Base-by-base conservation (phyloP, 305 asterid species). In the Fraxinus sp. region DNA sequence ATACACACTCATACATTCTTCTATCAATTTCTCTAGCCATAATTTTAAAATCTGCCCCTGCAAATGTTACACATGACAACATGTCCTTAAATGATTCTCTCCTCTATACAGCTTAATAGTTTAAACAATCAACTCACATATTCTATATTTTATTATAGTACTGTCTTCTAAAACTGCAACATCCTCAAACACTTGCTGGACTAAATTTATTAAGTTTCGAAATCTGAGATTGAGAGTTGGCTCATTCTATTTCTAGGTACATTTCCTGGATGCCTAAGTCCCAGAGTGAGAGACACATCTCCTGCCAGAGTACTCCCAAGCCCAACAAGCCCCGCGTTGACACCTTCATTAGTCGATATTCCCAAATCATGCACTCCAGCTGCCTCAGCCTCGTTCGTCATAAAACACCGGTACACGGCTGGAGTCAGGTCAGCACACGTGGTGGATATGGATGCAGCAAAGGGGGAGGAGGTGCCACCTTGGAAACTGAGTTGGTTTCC, bases 201-300 rank as follows among this genome's bases (percentile, higher is more conserved):
- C 16, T 26, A 41, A 26, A 11, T 37, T 82, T 46, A 86, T 80
- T 82, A 90, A 52, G 91, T 85, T 28, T 89, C 90, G 78, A 89
- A 90, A 87, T 93, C 92, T 64, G 92, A 86, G 37, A 90, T 43
- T 1, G 92, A 89, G 77, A 91, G 87, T 10, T 84, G 92, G 35
- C 81, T 88, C 91, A 88, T 87, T 72, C 39, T 26, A 68, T 68
- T 68, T 68, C 87, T 87, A 2, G 93, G 92, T 83, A 89, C 80
- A 90, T 91, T 92, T 70, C 90, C 92, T 1, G 94, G 83, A 57
- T 85, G 96, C 83, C 89, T 85, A 37, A 93, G 92, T 71, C 96
- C 97, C 91, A 93, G 83, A 35, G 97, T 91, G 24, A 93, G 91
- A 32, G 97, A 91, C 75, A 93, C 95, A 79, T 90, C 91, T 9